phyloP scores from a whole-genome alignment of 192 early-diverging fungal genomes.

The Umbelopsis vinacea region DNA sequence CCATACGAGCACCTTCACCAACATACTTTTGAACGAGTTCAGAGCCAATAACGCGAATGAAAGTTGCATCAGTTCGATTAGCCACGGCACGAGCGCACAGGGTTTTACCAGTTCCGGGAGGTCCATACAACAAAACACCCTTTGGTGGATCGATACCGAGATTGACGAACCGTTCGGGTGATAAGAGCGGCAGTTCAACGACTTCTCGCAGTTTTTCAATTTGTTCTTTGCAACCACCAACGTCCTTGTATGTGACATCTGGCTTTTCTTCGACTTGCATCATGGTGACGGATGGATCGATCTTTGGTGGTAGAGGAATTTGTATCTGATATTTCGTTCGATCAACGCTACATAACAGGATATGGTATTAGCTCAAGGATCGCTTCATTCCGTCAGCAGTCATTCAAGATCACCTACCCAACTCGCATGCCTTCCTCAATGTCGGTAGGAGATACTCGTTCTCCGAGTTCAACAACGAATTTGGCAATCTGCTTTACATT shows the following conservation, averaged over 20 bases:
- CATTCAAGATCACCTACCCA: conserved; percentile 59
- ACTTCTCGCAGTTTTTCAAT: conserved; percentile 99
- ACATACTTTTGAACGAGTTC: conserved; percentile 99
- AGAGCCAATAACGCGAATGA: conserved; percentile 99
- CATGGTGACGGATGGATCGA: conserved; percentile 98
- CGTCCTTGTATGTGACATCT: conserved; percentile 98
- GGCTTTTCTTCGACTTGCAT: conserved; percentile 99
- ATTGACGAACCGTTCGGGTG: conserved; percentile 96
- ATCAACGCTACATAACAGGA: conserved; percentile 75
- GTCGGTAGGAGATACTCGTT: conserved; percentile 97
- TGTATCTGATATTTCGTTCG: conserved; percentile 99
- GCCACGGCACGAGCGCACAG: conserved; percentile 98
- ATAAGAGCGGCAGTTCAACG: conserved; percentile 94
- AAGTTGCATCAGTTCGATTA: conserved; percentile 99
- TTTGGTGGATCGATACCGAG: conserved; percentile 99
- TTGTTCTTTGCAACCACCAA: conserved; percentile 99
- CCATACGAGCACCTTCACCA: conserved; percentile 99
- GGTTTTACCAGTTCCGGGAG: conserved; percentile 97
- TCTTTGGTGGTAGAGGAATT: conserved; percentile 97
- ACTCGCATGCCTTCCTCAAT: conserved; percentile 99
- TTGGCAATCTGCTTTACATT: conserved; percentile 99
- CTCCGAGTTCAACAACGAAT: conserved; percentile 96
- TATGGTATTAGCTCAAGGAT: background rate
- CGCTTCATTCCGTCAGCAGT: background rate
- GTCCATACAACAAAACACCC: conserved; percentile 97